A percentile compares a stretch with the other conserved stretches of the same genome.
These are phyloP conservation scores for Elsinoe batatas DNA, from an alignment of 2,329 filamentous ascomycete species.

Conservation along the genomic window DNA sequence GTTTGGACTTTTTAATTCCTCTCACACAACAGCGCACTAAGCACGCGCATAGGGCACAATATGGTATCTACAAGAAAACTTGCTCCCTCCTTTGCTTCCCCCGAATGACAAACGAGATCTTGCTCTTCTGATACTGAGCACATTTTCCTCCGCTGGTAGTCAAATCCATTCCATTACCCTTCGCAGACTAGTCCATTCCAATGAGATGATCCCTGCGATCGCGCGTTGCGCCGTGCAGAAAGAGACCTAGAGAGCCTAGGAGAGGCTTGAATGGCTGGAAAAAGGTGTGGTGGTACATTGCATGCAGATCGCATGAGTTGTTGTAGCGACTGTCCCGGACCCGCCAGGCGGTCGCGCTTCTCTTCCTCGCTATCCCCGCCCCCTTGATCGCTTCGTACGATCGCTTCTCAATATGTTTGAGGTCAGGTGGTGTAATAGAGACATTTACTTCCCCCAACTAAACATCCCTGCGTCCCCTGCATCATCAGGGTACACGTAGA, in stretches of 20 bases:
- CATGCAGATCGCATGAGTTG: not conserved
- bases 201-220: too few species aligned
- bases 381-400: too few species aligned
- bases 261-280: too few species aligned
- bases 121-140: not conserved
- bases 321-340: not conserved
- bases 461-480: constrained; percentile 22
- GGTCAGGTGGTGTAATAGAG: not conserved
- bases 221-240: too few species aligned
- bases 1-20: not conserved
- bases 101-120: not conserved
- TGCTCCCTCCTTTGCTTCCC: not conserved
- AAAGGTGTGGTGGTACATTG: too few species aligned
- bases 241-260: too few species aligned
- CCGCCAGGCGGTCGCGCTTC: not conserved
- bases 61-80: not conserved
- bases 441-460: not conserved
- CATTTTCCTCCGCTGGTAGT: too few species aligned
- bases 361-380: not conserved
- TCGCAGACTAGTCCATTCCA: too few species aligned
- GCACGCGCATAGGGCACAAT: not conserved
- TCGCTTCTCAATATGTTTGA: not conserved
- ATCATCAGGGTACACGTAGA: constrained; percentile 51
- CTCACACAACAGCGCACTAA: not conserved
- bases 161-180: too few species aligned